Percentiles rank a stretch among this genome's conserved stretches.
Evolutionary conservation across 148 eudicot species (phyloP).

Genomic region (Simmondsia chinensis): DNA sequence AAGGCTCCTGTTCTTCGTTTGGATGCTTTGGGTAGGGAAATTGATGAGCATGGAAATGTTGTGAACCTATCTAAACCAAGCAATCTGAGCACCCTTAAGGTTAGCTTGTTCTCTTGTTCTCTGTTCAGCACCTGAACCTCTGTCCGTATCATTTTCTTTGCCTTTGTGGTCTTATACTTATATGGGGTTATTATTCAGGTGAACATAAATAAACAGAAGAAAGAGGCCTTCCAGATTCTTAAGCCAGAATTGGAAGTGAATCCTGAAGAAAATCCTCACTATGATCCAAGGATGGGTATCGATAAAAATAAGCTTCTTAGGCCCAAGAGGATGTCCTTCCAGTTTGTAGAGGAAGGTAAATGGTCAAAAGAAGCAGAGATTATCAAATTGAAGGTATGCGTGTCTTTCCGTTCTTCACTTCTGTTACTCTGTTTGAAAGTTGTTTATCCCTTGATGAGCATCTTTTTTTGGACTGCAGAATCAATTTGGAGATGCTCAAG

Average conservation of each 20-base stretch:
- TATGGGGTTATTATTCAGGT: conserved; percentile 57
- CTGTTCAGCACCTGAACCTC: not conserved
- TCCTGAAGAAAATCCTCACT: conserved; percentile 84
- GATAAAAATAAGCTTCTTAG: conserved; percentile 75
- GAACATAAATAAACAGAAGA: conserved; percentile 93
- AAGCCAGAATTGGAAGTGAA: conserved; percentile 91
- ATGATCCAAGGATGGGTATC: conserved; percentile 88
- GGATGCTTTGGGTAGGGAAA: conserved; percentile 87
- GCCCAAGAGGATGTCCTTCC: conserved; percentile 77
- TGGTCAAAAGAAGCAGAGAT: conserved; percentile 96
- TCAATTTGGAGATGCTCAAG: conserved; percentile 98
- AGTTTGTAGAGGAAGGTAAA: conserved; percentile 99
- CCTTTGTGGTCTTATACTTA: conserved; percentile 1
- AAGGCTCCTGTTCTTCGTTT: conserved; percentile 92
- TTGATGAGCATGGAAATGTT: conserved; percentile 94
- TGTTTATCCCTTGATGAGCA: not conserved
- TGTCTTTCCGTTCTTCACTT: no score
- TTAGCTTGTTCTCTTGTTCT: conserved; percentile 8
- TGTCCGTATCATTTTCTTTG: not conserved
- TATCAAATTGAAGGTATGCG: conserved; percentile 62
- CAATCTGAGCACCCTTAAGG: conserved; percentile 91
- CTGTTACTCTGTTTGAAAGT: no score
- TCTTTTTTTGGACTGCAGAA: conserved; percentile 28
- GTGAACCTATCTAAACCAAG: conserved; percentile 63
- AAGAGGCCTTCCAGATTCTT: conserved; percentile 88